Conservation (phyloP, 768 basidiomycete species). For the Austroboletus eburneus region DNA sequence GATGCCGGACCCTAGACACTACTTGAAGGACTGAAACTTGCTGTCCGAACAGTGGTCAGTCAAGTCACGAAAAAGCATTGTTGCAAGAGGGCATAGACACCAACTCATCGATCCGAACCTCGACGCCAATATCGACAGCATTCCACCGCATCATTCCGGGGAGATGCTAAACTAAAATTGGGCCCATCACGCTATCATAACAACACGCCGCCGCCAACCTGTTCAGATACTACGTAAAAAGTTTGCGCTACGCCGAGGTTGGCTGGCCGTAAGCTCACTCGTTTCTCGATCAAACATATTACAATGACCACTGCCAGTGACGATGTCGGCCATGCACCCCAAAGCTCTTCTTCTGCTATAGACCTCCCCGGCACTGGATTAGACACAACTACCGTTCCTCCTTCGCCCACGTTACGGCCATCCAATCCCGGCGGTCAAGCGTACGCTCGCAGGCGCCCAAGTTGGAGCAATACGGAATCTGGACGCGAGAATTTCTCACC, state of each 20-base stretch:
- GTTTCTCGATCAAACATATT: no score
- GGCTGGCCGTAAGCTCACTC: no score
- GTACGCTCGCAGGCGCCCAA: slow-evolving; percentile 50
- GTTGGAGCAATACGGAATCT: slow-evolving; percentile 50
- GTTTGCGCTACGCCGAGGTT: no score
- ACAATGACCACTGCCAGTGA: slow-evolving; percentile 3
- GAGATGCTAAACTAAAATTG: no score
- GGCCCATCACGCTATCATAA: background rate
- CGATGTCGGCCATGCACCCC: slow-evolving; percentile 10
- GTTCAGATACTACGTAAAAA: background rate
- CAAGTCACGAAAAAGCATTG: no score
- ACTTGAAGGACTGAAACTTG: no score
- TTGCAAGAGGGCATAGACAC: no score
- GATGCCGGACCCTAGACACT: no score
- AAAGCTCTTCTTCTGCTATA: slow-evolving; percentile 51
- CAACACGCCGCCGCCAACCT: background rate
- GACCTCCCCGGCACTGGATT: slow-evolving; percentile 50
- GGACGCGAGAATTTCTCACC: slow-evolving; percentile 39
- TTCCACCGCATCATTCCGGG: no score
- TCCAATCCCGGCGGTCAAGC: slow-evolving; percentile 31
- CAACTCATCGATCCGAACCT: no score
- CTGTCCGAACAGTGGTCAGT: no score
- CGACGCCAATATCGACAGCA: no score
- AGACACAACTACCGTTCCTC: slow-evolving; percentile 36
- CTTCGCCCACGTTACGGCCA: slow-evolving; percentile 45